Base-by-base conservation (phyloP, 768 basidiomycete genomes). In the Galerina marginata region DNA sequence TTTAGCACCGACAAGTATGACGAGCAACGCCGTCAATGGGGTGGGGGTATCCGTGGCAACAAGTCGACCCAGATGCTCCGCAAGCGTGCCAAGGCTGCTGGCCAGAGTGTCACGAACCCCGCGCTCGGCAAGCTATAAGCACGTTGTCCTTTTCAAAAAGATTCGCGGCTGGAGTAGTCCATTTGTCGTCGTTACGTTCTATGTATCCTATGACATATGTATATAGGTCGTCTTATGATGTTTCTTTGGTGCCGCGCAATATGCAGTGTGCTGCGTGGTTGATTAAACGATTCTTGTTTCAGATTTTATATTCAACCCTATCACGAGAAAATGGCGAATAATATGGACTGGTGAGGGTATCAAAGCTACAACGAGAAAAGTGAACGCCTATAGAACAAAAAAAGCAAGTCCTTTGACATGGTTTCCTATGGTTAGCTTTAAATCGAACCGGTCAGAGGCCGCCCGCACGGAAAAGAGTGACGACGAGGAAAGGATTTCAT, bases 41-140 rank as follows among this genome's bases (percentile, higher is more conserved):
- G 96, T 76, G 96, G 96, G 82, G 96, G 96, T 75, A 69, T 94
- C 73, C 93, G 94, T 80, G 95, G 95, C 67, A 89, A 92, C 85
- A 96, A 97, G 82, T 94, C 93, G 40, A 87, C 92, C 47, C 90
- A 92, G 75, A 96, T 92, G 91, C 84, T 97, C 72, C 85, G 89
- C 77, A 95, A 94, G 82, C 90, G 95, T 65, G 95, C 95, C 63
- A 96, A 95, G 86, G 93, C 93, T 67, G 79, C 89, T 61, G 96
- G 95, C 52, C 86, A 86, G 73, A 85, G 74, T 62, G 71, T 85
- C 61, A 78, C 81, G 48, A 83, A 83, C 55, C 80, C 86, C 26
- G 68, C 80, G 53, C 77, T 87, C 43, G 78, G 81, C 74, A 92
- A 91, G 79, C 86, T 92, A 66, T 92, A 79, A 83, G 61, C 39